Base-by-base conservation (phyloP, 1,139 yeast genomes). In the Scheffersomyces stambukii region DNA sequence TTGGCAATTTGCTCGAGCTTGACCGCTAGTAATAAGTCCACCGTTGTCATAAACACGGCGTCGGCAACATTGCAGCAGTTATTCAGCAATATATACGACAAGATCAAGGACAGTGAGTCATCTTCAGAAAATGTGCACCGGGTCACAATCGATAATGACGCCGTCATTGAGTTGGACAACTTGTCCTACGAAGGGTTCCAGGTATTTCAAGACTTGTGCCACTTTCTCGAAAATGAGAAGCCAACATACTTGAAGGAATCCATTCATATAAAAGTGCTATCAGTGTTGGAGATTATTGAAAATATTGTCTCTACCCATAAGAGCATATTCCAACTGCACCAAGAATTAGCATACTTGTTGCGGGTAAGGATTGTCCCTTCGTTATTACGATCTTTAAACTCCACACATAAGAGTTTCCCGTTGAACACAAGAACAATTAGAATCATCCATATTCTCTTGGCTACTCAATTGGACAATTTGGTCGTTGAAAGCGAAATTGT, bases 31-130 rank as follows among this genome's bases (percentile, higher is more conserved):
- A 82, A 77, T 38, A 82, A 81, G 42, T 70, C 80, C 4, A 76
- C 83, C 0, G 83, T 84, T 38, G 95, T 91, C 3, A 70, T 77
- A n/a, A 89, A 88, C 43, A 84, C 97, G 0, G 96, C 96, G 0
- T 77, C 86, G 27, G 98, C 97, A 2, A 86, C 97, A 2, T 69
- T 88, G 27, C 94, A 88, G 42, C 97, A 91, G 50, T 58, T 91
- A 25, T 72, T 88, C 29, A 75, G 81, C 22, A 75, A 81, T 21
- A 70, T 86, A 0, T 89, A 80, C 51, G 96, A 88, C 35, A 72
- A 78, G 33, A 70, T 76, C 3, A 53, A 50, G 10, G 60, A 55
- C 3, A n/a, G 37, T 32, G 6, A 19, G 13, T 21, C 21, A 5
- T 31, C 33, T 6, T 38, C 24, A n/a, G 32, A 29, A 2, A 34